Evolutionary conservation across 2,329 filamentous ascomycete species (phyloP), one percentile per base, ranked within the genome.

Genomic region (Fusarium kyushuense): DNA sequence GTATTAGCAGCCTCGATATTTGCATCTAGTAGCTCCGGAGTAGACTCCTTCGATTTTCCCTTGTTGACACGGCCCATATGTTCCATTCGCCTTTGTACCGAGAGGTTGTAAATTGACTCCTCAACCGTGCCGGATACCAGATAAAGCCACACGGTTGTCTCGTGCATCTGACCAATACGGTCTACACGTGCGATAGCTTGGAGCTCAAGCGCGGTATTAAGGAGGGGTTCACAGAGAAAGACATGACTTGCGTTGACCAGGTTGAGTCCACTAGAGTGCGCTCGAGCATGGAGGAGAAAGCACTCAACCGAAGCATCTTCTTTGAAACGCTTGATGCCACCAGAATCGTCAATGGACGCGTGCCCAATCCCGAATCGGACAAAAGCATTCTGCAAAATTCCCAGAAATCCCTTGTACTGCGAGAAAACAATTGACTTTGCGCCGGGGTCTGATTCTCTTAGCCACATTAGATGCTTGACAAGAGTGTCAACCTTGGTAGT

Each of bases 131-230:
- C 92, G 17, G 91, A 89, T n/a, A 97, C 87, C 4, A 98, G 85
- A 76, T 98, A 98, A 78, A 97, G 91, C 92, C 94, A 98, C 2
- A 98, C 94, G 0, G 93, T 97, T 1, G 96, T 99, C 69, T 92
- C 86, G 52, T 92, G 89, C 67, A 90, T 85, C 79, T 98, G 96
- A 0, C 96, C 96, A 67, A 99, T 99, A 35, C 96, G 89, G 76
- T 99, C 94, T 2, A 99, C 94, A 57, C 96, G 91, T 1, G 95
- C 94, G 74, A 98, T 97, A 16, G 94, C 95, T 78, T 99, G 96
- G 12, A 98, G 84, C 78, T 98, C 96, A 17, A 99, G 88, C 0
- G 94, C 94, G 0, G 95, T 95, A 75, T 98, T 97, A 71, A 98
- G 89, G 5, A 98, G 83, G 4, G 96, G 96, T 76, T 99, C 96